Percentiles rank a stretch among this genome's conserved stretches.
Evolutionary conservation across 345 rosid species (phyloP).

Genomic region (Euphorbia lathyris): DNA sequence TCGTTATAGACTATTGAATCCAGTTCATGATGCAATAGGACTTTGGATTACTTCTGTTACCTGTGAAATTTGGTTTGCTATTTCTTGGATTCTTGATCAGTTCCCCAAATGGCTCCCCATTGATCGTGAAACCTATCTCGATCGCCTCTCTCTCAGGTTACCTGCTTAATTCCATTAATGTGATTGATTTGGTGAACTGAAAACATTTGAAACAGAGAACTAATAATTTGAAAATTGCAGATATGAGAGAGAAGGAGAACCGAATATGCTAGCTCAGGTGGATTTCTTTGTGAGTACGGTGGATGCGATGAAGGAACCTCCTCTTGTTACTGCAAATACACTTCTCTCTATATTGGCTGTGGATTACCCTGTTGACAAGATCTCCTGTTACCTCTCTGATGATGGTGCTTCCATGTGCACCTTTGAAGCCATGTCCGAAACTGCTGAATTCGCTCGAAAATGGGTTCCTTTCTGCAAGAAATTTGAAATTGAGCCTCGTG

Average conservation of each 20-base stretch:
- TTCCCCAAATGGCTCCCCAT: constrained; percentile 95
- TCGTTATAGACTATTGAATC: constrained; percentile 80
- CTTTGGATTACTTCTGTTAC: constrained; percentile 89
- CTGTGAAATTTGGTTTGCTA: constrained; percentile 94
- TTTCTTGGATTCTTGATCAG: constrained; percentile 98
- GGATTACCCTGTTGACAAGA: constrained; percentile 93
- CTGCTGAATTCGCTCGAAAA: constrained; percentile 38
- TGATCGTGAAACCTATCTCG: constrained; percentile 90
- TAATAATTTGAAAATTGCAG: constrained; percentile 31
- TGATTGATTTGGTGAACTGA: no score
- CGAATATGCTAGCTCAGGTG: constrained; percentile 72
- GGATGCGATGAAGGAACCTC: constrained; percentile 99
- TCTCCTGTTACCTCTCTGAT: constrained; percentile 90
- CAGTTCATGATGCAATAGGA: constrained; percentile 80
- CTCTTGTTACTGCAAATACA: constrained; percentile 90
- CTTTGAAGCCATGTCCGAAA: constrained; percentile 79
- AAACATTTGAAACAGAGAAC: no score
- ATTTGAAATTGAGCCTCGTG: constrained; percentile 35
- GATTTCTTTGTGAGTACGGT: constrained; percentile 97
- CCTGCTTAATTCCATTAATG: no score
- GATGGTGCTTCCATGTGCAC: constrained; percentile 98
- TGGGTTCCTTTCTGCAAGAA: constrained; percentile 40
- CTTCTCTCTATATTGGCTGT: constrained; percentile 85
- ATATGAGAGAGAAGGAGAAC: constrained; percentile 88
- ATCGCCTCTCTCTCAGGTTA: constrained; percentile 79